Conservation (phyloP, 1,139 yeast species). For the Suhomyces panamericanus region DNA sequence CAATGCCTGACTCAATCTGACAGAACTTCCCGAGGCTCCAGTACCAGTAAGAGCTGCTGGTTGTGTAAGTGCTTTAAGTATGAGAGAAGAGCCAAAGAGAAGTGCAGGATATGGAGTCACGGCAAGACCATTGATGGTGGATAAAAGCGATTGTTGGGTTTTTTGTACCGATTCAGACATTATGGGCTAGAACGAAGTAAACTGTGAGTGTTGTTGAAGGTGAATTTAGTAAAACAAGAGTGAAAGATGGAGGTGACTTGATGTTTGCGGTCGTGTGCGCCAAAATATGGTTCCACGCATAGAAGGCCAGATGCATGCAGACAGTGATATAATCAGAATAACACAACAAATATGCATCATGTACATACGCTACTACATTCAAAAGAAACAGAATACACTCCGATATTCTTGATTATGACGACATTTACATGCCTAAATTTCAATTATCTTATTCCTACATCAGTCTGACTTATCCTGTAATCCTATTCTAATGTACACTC, state of each 20-base stretch:
- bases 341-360: too few relatives aligned
- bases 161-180: slow-evolving; percentile 9
- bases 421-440: too few relatives aligned
- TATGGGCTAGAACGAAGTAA: neutral
- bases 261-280: slow-evolving; percentile 2
- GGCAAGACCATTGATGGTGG: slow-evolving; percentile 10
- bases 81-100: slow-evolving; percentile 19
- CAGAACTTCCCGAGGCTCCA: slow-evolving; percentile 34
- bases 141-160: slow-evolving; percentile 3
- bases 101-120: slow-evolving; percentile 23
- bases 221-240: neutral
- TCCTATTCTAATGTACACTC: slow-evolving; percentile 13
- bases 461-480: slow-evolving; percentile 1
- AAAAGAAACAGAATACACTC: too few relatives aligned
- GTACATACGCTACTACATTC: too few relatives aligned
- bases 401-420: too few relatives aligned
- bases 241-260: slow-evolving; percentile 1
- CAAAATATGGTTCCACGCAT: neutral
- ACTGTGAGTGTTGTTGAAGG: neutral
- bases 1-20: slow-evolving; percentile 27
- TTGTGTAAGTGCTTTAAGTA: slow-evolving; percentile 20
- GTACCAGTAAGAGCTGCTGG: slow-evolving; percentile 15
- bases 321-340: too few relatives aligned
- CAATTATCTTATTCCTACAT: neutral
- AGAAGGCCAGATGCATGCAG: neutral